Percentiles rank a stretch among this genome's conserved stretches.
Evolutionary conservation across 352 stramenopile genomes (phyloP).

Genomic region (Phytophthora colocasiae): DNA sequence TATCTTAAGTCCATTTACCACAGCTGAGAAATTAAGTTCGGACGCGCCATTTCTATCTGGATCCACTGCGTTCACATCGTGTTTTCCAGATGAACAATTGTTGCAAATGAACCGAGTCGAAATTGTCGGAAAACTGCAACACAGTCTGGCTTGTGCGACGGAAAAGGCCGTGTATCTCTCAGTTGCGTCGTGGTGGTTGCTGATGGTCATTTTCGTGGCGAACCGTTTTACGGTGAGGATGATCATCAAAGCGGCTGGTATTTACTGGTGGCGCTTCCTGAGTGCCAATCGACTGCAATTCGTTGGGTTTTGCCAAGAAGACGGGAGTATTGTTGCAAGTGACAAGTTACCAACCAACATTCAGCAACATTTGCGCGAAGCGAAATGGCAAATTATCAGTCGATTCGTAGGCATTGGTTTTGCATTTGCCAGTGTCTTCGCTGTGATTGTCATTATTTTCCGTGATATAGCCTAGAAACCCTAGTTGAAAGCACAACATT

Average conservation of each 20-base stretch:
- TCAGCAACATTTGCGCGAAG: constrained; percentile 41
- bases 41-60: constrained; percentile 29
- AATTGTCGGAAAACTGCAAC: constrained; percentile 42
- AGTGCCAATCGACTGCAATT: constrained; percentile 62
- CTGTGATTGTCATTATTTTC: constrained; percentile 26
- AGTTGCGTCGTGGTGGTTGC: constrained; percentile 68
- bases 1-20: constrained; percentile 17
- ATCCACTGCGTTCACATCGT: constrained; percentile 27
- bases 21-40: constrained; percentile 18
- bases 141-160: constrained; percentile 50
- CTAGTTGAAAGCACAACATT: neutral
- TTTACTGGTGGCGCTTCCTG: constrained; percentile 68
- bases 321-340: constrained; percentile 46
- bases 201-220: constrained; percentile 51
- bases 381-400: constrained; percentile 50
- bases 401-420: constrained; percentile 43
- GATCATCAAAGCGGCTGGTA: constrained; percentile 48
- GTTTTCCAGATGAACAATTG: constrained; percentile 25
- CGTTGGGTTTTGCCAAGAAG: constrained; percentile 61
- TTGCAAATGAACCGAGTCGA: constrained; percentile 13
- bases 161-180: constrained; percentile 72
- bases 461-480: constrained; percentile 19
- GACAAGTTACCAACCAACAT: constrained; percentile 48
- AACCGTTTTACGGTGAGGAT: constrained; percentile 57
- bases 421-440: constrained; percentile 18